Evolutionary conservation across 768 basidiomycete genomes (phyloP).

Genomic region (Saitozyma podzolica): DNA sequence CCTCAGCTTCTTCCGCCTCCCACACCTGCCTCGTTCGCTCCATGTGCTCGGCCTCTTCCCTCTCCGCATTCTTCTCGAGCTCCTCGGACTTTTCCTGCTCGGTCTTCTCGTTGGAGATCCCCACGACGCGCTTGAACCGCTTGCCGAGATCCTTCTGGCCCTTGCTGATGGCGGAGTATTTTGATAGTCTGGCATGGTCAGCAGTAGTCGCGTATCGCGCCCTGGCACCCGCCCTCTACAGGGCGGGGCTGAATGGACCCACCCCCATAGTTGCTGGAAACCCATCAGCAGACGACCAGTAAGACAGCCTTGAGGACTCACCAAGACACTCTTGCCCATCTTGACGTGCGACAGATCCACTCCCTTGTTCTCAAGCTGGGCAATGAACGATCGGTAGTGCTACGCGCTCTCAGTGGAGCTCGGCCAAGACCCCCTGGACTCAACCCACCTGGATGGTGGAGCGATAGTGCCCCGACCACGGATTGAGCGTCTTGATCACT

Average conservation of each 20-base stretch:
- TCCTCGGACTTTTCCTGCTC: slow-evolving; percentile 38
- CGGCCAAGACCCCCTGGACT: background rate
- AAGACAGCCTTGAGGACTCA: slow-evolving; percentile 15
- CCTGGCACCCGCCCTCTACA: background rate
- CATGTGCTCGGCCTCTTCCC: slow-evolving; percentile 23
- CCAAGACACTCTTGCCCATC: slow-evolving; percentile 63
- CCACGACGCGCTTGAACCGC: slow-evolving; percentile 21
- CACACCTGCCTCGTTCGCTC: slow-evolving; percentile 20
- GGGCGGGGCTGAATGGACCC: background rate
- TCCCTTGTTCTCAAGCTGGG: slow-evolving; percentile 59
- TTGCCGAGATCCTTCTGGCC: slow-evolving; percentile 20
- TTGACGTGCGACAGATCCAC: slow-evolving; percentile 65
- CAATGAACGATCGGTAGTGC: slow-evolving; percentile 65
- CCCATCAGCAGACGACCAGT: background rate
- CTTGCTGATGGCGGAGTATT: slow-evolving; percentile 30
- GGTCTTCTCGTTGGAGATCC: slow-evolving; percentile 29
- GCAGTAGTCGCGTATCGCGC: background rate
- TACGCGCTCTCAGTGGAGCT: slow-evolving; percentile 31
- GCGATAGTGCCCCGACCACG: slow-evolving; percentile 69
- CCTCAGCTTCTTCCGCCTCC: slow-evolving; percentile 7
- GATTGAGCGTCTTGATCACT: slow-evolving; percentile 63
- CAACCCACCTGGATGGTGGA: slow-evolving; percentile 60
- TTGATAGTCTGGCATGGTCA: slow-evolving; percentile 15
- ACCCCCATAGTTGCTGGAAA: slow-evolving; percentile 4
- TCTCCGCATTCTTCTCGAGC: slow-evolving; percentile 17